A percentile compares a stretch with the other conserved stretches of the same genome.
Conservation (phyloP, 768 basidiomycete genomes). For the Phlebiopsis flavidoalba region DNA sequence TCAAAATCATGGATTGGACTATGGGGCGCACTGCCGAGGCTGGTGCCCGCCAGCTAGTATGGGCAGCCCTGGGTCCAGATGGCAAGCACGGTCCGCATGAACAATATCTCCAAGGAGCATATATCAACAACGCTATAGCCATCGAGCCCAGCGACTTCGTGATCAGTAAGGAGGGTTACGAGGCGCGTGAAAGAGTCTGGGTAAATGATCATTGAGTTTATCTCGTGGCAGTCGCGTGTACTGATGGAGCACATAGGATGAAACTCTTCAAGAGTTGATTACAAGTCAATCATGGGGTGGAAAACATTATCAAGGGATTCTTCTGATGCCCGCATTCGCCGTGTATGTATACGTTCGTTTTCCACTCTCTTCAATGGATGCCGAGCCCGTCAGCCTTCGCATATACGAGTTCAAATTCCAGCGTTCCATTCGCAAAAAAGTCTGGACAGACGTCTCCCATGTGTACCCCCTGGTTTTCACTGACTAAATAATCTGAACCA, state of each 20-base stretch:
- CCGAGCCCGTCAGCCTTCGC: too few relatives aligned
- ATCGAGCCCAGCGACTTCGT: slow-evolving; percentile 29
- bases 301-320: not conserved
- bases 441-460: too few relatives aligned
- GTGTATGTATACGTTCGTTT: not conserved
- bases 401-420: too few relatives aligned
- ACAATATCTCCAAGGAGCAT: slow-evolving; percentile 23
- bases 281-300: not conserved
- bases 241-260: not conserved
- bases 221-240: too few relatives aligned
- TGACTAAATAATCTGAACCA: too few relatives aligned
- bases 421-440: too few relatives aligned
- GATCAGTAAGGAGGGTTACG: slow-evolving; percentile 26
- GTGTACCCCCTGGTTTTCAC: too few relatives aligned
- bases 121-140: slow-evolving; percentile 23
- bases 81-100: slow-evolving; percentile 12
- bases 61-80: slow-evolving; percentile 24
- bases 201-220: slow-evolving; percentile 3
- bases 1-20: not conserved
- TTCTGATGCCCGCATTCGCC: not conserved
- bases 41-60: slow-evolving; percentile 32
- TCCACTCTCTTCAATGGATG: too few relatives aligned
- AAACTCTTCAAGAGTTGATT: not conserved
- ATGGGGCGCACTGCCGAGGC: slow-evolving; percentile 8
- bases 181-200: slow-evolving; percentile 28